Percentiles rank a stretch among this genome's conserved stretches.
phyloP scores from a whole-genome alignment of 192 early-diverging fungal species.

The Coemansia sp. region DNA sequence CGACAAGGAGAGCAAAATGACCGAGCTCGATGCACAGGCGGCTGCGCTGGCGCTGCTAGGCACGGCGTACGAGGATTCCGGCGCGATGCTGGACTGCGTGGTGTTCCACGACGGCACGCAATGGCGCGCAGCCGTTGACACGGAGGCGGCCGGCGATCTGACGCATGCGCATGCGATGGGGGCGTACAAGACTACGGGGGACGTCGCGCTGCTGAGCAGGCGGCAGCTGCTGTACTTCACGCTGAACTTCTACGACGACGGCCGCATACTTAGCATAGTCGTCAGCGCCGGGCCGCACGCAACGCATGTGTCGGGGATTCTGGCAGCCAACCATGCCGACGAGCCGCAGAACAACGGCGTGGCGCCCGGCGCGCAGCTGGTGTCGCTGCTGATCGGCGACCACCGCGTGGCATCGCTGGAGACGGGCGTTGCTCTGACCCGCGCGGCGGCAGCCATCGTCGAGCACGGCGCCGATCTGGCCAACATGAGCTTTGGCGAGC shows the following conservation, averaged over 20 bases:
- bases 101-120: slow-evolving; percentile 85
- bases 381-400: slow-evolving; percentile 94
- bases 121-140: slow-evolving; percentile 85
- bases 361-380: slow-evolving; percentile 92
- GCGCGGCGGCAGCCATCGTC: slow-evolving; percentile 75
- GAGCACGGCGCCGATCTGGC: slow-evolving; percentile 69
- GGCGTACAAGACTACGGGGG: slow-evolving; percentile 68
- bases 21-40: slow-evolving; percentile 55
- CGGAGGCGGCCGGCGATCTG: slow-evolving; percentile 76
- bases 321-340: slow-evolving; percentile 85
- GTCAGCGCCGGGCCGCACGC: slow-evolving; percentile 81
- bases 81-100: slow-evolving; percentile 76
- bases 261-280: slow-evolving; percentile 76
- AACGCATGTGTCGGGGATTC: slow-evolving; percentile 93
- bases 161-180: slow-evolving; percentile 62
- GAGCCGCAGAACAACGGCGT: slow-evolving; percentile 83
- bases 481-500: slow-evolving; percentile 91
- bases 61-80: slow-evolving; percentile 74
- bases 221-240: slow-evolving; percentile 83
- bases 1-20: slow-evolving; percentile 43
- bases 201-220: slow-evolving; percentile 74
- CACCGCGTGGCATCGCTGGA: slow-evolving; percentile 75
- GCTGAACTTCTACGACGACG: slow-evolving; percentile 91
- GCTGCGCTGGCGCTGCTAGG: slow-evolving; percentile 63
- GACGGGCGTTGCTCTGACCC: slow-evolving; percentile 76